phyloP scores from a whole-genome alignment of 129 eudicot species.

The Deinandra increscens region DNA sequence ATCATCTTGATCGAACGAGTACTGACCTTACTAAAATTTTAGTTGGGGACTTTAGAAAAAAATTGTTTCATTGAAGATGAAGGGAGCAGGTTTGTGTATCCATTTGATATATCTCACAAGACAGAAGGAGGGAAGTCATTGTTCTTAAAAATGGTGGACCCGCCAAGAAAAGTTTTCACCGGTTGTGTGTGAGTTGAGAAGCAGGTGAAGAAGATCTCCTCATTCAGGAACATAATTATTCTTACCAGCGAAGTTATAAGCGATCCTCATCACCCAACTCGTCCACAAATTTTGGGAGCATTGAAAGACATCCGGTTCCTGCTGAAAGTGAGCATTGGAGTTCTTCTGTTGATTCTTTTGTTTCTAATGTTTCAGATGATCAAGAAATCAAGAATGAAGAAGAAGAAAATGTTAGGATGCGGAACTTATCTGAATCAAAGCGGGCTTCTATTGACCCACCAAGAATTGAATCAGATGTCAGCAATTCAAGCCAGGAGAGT shows the following conservation, averaged over 20 bases:
- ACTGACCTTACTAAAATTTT: neutral
- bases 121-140: neutral
- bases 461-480: neutral
- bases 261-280: conserved; percentile 27
- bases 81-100: neutral
- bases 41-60: neutral
- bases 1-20: neutral
- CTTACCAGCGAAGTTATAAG: conserved; percentile 1
- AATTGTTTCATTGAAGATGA: conserved; percentile 1
- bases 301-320: conserved; percentile 7
- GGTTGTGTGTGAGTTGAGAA: conserved; percentile 63
- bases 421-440: conserved; percentile 44
- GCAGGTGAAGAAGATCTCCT: conserved; percentile 41
- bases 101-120: neutral
- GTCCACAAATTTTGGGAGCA: conserved; percentile 8
- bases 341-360: conserved; percentile 35
- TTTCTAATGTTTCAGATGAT: conserved; percentile 31
- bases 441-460: conserved; percentile 48
- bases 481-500: conserved; percentile 29
- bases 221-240: conserved; percentile 26
- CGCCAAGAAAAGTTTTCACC: conserved; percentile 66
- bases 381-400: conserved; percentile 24
- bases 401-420: conserved; percentile 31
- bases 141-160: conserved; percentile 5
- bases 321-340: neutral